Conservation (phyloP, 768 basidiomycete genomes). For the Pleurotus giganteus region DNA sequence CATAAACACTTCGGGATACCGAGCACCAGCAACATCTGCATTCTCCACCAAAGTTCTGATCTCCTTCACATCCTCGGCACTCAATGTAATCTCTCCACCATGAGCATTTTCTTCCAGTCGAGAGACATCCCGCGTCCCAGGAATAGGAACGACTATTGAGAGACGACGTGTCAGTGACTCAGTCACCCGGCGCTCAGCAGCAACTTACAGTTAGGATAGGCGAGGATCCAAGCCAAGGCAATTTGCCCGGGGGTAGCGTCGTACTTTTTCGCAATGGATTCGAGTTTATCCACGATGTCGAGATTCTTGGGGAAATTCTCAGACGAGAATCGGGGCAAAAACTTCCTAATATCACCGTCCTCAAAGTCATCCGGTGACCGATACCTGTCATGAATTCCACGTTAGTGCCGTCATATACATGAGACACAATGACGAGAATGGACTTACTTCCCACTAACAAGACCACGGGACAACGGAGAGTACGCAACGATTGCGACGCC, state of each 20-base stretch:
- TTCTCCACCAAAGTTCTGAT: constrained; percentile 19
- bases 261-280: constrained; percentile 26
- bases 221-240: constrained; percentile 22
- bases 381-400: constrained; percentile 11
- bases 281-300: constrained; percentile 31
- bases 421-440: constrained; percentile 7
- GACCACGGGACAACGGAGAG: constrained; percentile 32
- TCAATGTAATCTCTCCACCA: constrained; percentile 16
- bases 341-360: constrained; percentile 28
- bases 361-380: constrained; percentile 35
- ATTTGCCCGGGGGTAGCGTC: constrained; percentile 30
- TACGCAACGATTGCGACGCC: constrained; percentile 32
- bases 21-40: constrained; percentile 20
- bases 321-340: constrained; percentile 28
- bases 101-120: constrained; percentile 23
- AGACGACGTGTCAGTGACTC: neutral
- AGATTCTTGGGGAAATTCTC: constrained; percentile 47
- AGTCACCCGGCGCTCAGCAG: neutral
- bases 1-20: constrained; percentile 17
- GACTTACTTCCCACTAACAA: constrained; percentile 29
- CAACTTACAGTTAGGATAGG: constrained; percentile 18
- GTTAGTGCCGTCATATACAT: neutral
- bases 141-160: constrained; percentile 23
- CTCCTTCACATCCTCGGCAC: constrained; percentile 18
- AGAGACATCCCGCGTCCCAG: constrained; percentile 17